Percentiles rank a stretch among this genome's conserved stretches.
Conservation (phyloP, 495 filamentous ascomycete genomes). For the Chaetomidium leptoderma region DNA sequence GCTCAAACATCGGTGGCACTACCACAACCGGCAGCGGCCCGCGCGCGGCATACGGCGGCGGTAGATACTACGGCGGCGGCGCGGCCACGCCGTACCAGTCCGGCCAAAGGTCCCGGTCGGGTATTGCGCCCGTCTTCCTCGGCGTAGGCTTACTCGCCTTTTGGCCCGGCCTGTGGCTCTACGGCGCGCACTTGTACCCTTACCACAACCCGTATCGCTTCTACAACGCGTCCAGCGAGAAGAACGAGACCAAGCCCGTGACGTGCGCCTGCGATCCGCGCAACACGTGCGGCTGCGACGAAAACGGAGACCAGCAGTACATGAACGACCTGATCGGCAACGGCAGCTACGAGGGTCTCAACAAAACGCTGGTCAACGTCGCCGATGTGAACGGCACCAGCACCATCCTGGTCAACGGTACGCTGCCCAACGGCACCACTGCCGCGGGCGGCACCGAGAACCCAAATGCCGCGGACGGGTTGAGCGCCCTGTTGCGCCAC, state of each 20-base stretch:
- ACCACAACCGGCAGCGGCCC: conserved; percentile 64
- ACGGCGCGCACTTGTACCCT: conserved; percentile 67
- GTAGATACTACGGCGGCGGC: conserved; percentile 76
- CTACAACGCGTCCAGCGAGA: conserved; percentile 50
- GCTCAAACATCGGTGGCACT: conserved; percentile 57
- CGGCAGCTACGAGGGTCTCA: conserved; percentile 52
- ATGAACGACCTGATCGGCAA: conserved; percentile 60
- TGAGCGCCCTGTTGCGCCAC: conserved; percentile 39
- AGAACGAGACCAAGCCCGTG: conserved; percentile 69
- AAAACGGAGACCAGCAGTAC: conserved; percentile 48
- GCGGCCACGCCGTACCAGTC: conserved; percentile 62
- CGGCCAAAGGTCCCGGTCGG: conserved; percentile 55
- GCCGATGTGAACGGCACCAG: conserved; percentile 67
- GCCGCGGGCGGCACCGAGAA: conserved; percentile 53
- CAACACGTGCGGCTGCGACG: conserved; percentile 75
- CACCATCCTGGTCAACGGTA: conserved; percentile 80
- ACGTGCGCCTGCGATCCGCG: conserved; percentile 70
- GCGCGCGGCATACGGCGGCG: conserved; percentile 58
- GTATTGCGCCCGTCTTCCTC: conserved; percentile 55
- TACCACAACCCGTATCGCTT: conserved; percentile 58
- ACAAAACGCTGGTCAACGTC: conserved; percentile 61
- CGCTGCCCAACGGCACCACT: conserved; percentile 79
- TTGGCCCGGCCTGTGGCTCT: conserved; percentile 54
- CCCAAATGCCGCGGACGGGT: conserved; percentile 32
- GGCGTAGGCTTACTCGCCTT: conserved; percentile 51